A percentile compares a stretch with the other conserved stretches of the same genome.
These are phyloP conservation scores for Cyclostephanos tholiformis DNA, from an alignment of 108 stramenopile species.

Conservation along the genomic window DNA sequence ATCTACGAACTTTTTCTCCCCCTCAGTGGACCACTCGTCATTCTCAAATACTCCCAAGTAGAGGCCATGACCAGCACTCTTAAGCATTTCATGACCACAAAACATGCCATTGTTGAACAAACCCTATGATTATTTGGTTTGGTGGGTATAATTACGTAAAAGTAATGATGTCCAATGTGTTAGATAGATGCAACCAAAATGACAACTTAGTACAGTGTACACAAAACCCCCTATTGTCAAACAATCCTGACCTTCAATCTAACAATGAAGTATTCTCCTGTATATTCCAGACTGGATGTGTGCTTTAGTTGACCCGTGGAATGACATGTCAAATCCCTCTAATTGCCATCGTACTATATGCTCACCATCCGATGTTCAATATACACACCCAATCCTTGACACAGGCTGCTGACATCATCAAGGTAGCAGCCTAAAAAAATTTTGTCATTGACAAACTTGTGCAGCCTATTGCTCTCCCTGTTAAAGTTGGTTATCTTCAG, in stretches of 20 bases:
- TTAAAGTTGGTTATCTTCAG: conserved; percentile 14
- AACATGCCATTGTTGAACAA: conserved; percentile 35
- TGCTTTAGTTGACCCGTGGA: conserved; percentile 38
- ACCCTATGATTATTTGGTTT: conserved; percentile 3
- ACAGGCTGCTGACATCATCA: conserved; percentile 8
- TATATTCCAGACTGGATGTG: conserved; percentile 37
- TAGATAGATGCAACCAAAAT: neutral
- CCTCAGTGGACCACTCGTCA: conserved; percentile 35
- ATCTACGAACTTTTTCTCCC: conserved; percentile 32
- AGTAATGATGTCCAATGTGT: neutral
- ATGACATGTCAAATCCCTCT: conserved; percentile 38
- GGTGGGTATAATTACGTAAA: too few relatives aligned
- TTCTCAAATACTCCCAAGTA: conserved; percentile 42
- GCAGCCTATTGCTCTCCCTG: conserved; percentile 11
- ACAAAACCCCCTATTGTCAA: conserved; percentile 28
- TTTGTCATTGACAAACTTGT: conserved; percentile 36
- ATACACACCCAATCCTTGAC: conserved; percentile 39
- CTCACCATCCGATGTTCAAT: conserved; percentile 36
- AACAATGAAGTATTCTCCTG: conserved; percentile 44
- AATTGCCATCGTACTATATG: conserved; percentile 38
- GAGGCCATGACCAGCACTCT: conserved; percentile 14
- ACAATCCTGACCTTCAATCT: conserved; percentile 39
- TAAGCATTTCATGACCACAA: conserved; percentile 31
- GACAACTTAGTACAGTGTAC: conserved; percentile 24
- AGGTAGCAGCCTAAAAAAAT: conserved; percentile 30